Evolutionary conservation across 1,139 yeast species (phyloP), one percentile per base, ranked within the genome.

Genomic region (Suhomyces guaymorum): DNA sequence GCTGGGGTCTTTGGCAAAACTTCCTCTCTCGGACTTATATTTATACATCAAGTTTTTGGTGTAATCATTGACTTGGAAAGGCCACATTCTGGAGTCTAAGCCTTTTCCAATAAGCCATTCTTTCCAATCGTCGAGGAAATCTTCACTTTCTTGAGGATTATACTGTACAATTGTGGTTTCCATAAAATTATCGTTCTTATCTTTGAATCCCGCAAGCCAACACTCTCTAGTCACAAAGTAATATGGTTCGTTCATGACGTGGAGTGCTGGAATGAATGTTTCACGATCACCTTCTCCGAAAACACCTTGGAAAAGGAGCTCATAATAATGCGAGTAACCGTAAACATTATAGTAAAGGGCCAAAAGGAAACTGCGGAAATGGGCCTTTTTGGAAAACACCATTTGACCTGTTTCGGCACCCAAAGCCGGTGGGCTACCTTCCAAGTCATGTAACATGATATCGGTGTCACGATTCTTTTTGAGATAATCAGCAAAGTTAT

Each of bases 231-330:
- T 45, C 2, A 56, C 60, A 17, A 61, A 38, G 37, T 57, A 48
- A 38, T 63, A 66, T 3, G 68, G 58, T 39, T 63, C 70, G 24
- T 59, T 48, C 49, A 66, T 56, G 2, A 61, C 66, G 29, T 62
- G 61, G 23, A 66, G 51, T 4, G 71, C 71, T 2, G 70, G 69
- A 8, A 63, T 51, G 29, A 63, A 56, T 1, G 71, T 62, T 35
- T 66, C 73, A 34, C 66, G 55, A 40, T 66, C 73, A 13, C 71
- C 70, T 24, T 49, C 54, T 2, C 69, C 70, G 12, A 55, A 59
- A 1, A 60, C 60, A 10, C 70, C 71, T 48, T 63, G 72, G 46
- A 56, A 63, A 6, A 66, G 41, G 40, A 66, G 50, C 17, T 55
- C 51, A 41, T 63, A 59, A 43, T 57, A 65, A 39, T 55, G 58